Base-by-base conservation (phyloP, 768 basidiomycete species). In the Kwoniella dendrophila region DNA sequence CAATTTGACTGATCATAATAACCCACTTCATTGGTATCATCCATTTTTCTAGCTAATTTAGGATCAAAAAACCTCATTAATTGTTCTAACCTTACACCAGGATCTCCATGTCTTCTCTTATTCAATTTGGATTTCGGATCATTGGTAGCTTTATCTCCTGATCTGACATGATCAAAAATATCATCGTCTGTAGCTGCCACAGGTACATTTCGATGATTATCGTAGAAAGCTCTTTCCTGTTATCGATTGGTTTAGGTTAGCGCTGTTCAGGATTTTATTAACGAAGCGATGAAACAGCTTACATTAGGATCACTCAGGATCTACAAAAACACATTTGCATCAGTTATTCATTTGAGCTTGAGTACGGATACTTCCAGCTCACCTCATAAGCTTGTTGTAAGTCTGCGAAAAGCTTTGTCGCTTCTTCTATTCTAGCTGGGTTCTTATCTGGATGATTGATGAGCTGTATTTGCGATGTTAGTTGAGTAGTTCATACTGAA, bases 201-300 rank as follows among this genome's bases (percentile, higher is more conserved):
- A 6, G 92, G 83, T 26, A 89, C 88, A 29, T 88, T 86, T 60
- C 88, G 87, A 77, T 98, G 95, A 4, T 87, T 87, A 79, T 99
- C 96, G 79, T 99, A 99, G 90, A 93, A 99, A 44, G 96, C 93
- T 69, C 96, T 84, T 83, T 98, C 95, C 90, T 95, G 36, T 20
- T 59, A 53, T 12, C 14, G 40, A 62, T 66, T 64, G 57, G 59
- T 55, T 64, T 14, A 36, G 56, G 10, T 5, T 20, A n/a, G 50
- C 6, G 12, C 11, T 10, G 1, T 34, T 2, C 30, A 53, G 11
- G 14, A 14, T 50, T 4, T 16, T 7, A 5, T 16, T 38, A 6
- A 7, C 20, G 12, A 40, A 34, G 33, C 14, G 22, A 55, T 27
- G 24, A 4, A 36, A 1, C 14, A 11, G 16, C 85, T 80, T 80